A percentile compares a stretch with the other conserved stretches of the same genome.
phyloP scores from a whole-genome alignment of 2,329 filamentous ascomycete genomes.

The Aspergillus melleus region DNA sequence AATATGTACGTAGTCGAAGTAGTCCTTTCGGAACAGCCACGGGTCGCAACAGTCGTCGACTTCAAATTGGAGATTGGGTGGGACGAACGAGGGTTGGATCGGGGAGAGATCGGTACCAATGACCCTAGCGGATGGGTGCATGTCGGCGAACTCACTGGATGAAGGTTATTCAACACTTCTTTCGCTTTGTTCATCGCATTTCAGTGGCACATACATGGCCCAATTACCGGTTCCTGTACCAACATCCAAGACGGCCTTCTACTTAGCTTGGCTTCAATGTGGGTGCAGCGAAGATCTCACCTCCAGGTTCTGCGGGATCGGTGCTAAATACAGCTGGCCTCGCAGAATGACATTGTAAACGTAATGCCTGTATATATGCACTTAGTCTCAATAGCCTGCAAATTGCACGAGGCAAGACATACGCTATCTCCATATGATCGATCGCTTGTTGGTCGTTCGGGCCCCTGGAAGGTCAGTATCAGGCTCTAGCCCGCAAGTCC shows the following conservation, averaged over 20 bases:
- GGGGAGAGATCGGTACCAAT: slow-evolving; percentile 52
- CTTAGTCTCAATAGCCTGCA: slow-evolving; percentile 7
- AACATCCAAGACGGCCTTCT: slow-evolving; percentile 19
- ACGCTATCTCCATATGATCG: slow-evolving; percentile 15
- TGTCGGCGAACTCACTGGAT: slow-evolving; percentile 32
- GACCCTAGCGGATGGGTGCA: slow-evolving; percentile 44
- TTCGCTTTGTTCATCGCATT: not conserved
- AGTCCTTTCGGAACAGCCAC: slow-evolving; percentile 41
- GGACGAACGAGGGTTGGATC: slow-evolving; percentile 50
- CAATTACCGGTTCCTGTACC: slow-evolving; percentile 27
- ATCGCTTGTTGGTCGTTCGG: slow-evolving; percentile 26
- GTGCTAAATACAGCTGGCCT: not conserved
- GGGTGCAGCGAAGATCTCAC: not conserved
- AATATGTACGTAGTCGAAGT: slow-evolving; percentile 49
- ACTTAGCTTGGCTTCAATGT: not conserved
- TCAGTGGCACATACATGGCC: slow-evolving; percentile 11
- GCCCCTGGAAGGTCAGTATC: slow-evolving; percentile 6
- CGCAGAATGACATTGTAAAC: not conserved
- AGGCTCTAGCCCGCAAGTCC: no score
- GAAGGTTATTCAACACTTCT: no score
- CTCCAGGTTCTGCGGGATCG: not conserved
- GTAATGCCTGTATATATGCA: not conserved
- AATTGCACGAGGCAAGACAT: not conserved
- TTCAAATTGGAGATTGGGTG: slow-evolving; percentile 49
- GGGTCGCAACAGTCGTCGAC: slow-evolving; percentile 42